Evolutionary conservation across 805 yeast species (phyloP), one percentile per base, ranked within the genome.

Genomic region (Kodamaea nitidulidarum): DNA sequence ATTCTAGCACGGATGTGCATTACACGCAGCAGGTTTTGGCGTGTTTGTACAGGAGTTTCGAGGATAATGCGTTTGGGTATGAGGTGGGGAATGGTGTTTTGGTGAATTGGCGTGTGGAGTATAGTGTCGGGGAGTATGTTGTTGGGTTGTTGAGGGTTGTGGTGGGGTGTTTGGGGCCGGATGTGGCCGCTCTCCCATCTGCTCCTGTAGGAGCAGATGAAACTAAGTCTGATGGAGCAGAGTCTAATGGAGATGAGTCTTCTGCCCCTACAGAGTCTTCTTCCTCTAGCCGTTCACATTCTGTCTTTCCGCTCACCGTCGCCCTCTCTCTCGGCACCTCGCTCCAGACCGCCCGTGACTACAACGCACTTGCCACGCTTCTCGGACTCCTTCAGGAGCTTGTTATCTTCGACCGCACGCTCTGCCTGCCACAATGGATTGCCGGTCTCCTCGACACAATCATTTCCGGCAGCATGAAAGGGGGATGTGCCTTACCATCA

Each of bases 1-100:
- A 76, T 27, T 76, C 73, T 24, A 79, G 81, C 36, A 45, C 75
- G 7, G 70, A 76, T 16, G 75, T 71, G 39, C 45, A 54, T 4
- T 61, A 71, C 10, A 34, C 81, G 1, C 56, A 74, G 2, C 65
- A 65, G 12, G 51, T 81, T 0, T 39, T 68, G 32, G 48, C 44
- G 7, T 48, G 47, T 9, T n/a, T 66, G 2, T 44, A 64, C 58
- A 39, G 51, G 38, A 30, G 59, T 49, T 39, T 60, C 69, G 40
- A 67, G 42, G 44, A 69, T 57, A 56, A 56, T 69, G 20, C 44
- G 59, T 39, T 62, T 59, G 60, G 68, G 50, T 27, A 63, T 58
- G 55, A 70, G 59, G 52, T 70, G 44, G 41, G 45, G 42, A 46
- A 63, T 48, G 46, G 58, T 42, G 33, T 51, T 47, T 38, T 67